Evolutionary conservation across 495 filamentous ascomycete genomes (phyloP), one percentile per base, ranked within the genome.

Genomic region (Amniculicola lignicola): DNA sequence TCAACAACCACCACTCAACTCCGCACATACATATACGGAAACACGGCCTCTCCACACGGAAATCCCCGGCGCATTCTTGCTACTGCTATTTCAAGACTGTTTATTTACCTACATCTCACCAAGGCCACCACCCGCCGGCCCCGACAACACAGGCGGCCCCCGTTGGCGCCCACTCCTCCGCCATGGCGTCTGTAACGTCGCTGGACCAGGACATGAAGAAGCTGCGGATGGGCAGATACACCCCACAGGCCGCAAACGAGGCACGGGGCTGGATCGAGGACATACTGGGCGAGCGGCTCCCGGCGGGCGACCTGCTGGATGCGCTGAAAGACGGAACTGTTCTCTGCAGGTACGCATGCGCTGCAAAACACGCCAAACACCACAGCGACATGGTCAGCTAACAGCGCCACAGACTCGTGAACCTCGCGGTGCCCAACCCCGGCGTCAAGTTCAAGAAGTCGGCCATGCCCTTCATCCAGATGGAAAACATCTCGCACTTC

Each of bases 401-500:
- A 60, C 36, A 2, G 6, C 5, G 37, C 15, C 37, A 18, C 54
- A 95, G 91, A 63, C 82, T 98, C 35, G 79, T 88, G 54, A 98
- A 96, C 65, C 77, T 90, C 48, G 88, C 81, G 40, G 75, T 91
- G 46, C 85, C 84, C 7, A 77, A 82, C 7, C 86, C 90, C 9
- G 87, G 87, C 35, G 82, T 95, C 69, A 83, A 79, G 67, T 87
- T 78, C 71, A 95, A 96, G 72, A 77, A 82, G 54, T 94, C 89
- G 0, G 65, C 82, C 22, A 97, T 96, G 90, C 93, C 93, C 2
- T 98, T 98, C 71, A 91, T 97, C 27, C 94, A 97, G 71, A 97
- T 96, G 93, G 93, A 99, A 69, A 97, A 99, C 64, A 96, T 99
- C 65, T 94, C 92, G 7, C 88, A 93, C 67, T 99, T 96, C 74